These are phyloP conservation scores for Wolfiporia cocos DNA, from an alignment of 1,284 basidiomycete genomes.

Conservation along the genomic window DNA sequence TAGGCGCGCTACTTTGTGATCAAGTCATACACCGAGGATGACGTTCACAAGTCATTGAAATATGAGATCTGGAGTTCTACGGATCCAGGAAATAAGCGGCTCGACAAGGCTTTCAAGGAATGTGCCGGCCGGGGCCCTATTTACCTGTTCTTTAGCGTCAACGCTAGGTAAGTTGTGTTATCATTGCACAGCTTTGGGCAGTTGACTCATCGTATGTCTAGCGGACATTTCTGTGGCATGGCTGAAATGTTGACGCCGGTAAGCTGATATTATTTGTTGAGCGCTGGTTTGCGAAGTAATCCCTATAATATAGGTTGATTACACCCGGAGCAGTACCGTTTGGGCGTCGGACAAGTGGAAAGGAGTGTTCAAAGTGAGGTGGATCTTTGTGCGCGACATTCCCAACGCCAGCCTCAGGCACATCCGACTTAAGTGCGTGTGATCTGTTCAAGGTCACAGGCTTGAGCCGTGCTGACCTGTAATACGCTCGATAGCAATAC, in stretches of 20 bases:
- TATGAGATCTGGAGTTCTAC: slow-evolving; percentile 98
- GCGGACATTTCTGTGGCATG: slow-evolving; percentile 95
- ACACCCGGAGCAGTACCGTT: slow-evolving; percentile 83
- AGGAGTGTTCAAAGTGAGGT: slow-evolving; percentile 91
- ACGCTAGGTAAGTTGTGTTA: slow-evolving; percentile 55
- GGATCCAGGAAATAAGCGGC: slow-evolving; percentile 90
- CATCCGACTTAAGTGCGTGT: slow-evolving; percentile 76
- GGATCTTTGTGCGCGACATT: slow-evolving; percentile 94
- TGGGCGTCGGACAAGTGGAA: slow-evolving; percentile 99
- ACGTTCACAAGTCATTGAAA: slow-evolving; percentile 94
- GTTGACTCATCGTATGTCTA: slow-evolving; percentile 22
- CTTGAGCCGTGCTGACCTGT: slow-evolving; percentile 11
- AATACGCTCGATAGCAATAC: slow-evolving; percentile 68
- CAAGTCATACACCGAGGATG: slow-evolving; percentile 97
- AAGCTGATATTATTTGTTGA: slow-evolving; percentile 6
- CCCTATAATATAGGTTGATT: slow-evolving; percentile 72
- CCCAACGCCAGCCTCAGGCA: slow-evolving; percentile 83
- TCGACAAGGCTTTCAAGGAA: slow-evolving; percentile 94
- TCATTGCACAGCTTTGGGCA: neutral
- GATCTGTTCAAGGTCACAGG: slow-evolving; percentile 4
- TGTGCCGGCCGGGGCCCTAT: slow-evolving; percentile 82
- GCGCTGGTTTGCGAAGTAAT: no score
- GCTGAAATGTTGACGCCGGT: slow-evolving; percentile 92
- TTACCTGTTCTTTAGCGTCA: slow-evolving; percentile 95
- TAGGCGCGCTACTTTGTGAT: slow-evolving; percentile 93